Conservation (phyloP, 116 monocot genomes). For the Zostera marina region DNA sequence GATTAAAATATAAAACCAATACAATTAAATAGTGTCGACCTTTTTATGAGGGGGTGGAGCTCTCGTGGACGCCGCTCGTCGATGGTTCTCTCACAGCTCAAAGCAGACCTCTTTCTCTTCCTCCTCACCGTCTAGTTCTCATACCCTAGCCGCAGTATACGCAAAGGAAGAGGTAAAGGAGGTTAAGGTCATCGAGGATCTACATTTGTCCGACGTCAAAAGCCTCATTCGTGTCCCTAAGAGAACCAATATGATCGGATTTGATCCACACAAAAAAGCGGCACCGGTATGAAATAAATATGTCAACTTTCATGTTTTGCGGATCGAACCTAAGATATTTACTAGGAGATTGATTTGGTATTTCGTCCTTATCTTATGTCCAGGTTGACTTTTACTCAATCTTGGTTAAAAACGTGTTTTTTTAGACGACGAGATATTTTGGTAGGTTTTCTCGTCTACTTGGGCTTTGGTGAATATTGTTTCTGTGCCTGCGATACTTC, state of each 20-base stretch:
- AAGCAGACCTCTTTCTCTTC: neutral
- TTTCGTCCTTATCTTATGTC: too few relatives aligned
- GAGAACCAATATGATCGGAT: constrained; percentile 12
- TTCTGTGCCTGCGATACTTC: too few relatives aligned
- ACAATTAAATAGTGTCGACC: constrained; percentile 1
- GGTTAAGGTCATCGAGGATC: constrained; percentile 8
- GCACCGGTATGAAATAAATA: neutral
- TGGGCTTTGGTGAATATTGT: too few relatives aligned
- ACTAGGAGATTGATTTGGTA: too few relatives aligned
- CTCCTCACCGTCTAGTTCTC: neutral
- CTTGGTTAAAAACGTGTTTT: too few relatives aligned
- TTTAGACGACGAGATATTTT: too few relatives aligned
- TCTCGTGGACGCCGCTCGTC: constrained; percentile 47
- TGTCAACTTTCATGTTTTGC: neutral
- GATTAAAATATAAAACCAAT: neutral
- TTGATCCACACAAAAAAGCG: constrained; percentile 19
- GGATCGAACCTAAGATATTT: too few relatives aligned
- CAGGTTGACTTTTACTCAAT: too few relatives aligned
- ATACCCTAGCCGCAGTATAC: neutral
- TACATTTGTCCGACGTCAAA: constrained; percentile 8
- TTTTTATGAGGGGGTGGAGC: constrained; percentile 15
- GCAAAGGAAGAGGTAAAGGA: constrained; percentile 2
- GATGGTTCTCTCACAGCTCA: constrained; percentile 48
- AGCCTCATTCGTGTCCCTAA: constrained; percentile 27
- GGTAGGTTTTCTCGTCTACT: too few relatives aligned